phyloP scores from a whole-genome alignment of 345 rosid species.

The Balakata baccata region DNA sequence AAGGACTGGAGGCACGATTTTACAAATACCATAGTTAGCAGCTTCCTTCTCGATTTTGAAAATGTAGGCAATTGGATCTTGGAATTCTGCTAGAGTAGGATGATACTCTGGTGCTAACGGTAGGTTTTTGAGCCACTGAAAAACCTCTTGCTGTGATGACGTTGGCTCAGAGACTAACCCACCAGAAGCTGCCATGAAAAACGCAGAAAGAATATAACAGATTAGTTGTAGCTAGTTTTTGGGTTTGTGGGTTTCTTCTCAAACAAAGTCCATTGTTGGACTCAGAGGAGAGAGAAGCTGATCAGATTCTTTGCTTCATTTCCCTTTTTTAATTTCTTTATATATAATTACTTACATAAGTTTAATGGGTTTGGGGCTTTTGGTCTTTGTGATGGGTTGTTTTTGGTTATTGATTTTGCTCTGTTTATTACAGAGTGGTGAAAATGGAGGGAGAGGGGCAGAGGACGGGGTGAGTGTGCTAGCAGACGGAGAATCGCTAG shows the following conservation, averaged over 20 bases:
- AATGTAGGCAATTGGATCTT: slow-evolving; percentile 99
- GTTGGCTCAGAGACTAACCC: slow-evolving; percentile 37
- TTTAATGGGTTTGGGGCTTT: background rate
- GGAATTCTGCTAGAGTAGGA: slow-evolving; percentile 83
- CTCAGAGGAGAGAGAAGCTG: slow-evolving; percentile 11
- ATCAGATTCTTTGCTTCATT: slow-evolving; percentile 24
- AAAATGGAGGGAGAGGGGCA: slow-evolving; percentile 13
- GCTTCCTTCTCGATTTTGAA: slow-evolving; percentile 95
- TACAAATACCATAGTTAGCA: slow-evolving; percentile 90
- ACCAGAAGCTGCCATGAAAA: slow-evolving; percentile 45
- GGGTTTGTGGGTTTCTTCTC: slow-evolving; percentile 11
- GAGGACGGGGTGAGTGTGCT: background rate
- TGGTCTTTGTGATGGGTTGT: background rate
- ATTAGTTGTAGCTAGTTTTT: background rate
- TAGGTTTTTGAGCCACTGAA: slow-evolving; percentile 82
- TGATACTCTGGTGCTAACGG: slow-evolving; percentile 92
- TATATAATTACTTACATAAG: background rate
- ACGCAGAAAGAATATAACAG: background rate
- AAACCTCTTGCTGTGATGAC: slow-evolving; percentile 44
- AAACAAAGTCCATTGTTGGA: slow-evolving; percentile 33
- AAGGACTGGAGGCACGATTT: slow-evolving; percentile 84
- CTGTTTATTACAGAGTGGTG: slow-evolving; percentile 21
- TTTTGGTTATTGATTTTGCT: background rate
- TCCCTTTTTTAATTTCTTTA: background rate
- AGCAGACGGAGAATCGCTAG: slow-evolving; percentile 21